Conservation (phyloP, 345 rosid species). For the Brassica incana region DNA sequence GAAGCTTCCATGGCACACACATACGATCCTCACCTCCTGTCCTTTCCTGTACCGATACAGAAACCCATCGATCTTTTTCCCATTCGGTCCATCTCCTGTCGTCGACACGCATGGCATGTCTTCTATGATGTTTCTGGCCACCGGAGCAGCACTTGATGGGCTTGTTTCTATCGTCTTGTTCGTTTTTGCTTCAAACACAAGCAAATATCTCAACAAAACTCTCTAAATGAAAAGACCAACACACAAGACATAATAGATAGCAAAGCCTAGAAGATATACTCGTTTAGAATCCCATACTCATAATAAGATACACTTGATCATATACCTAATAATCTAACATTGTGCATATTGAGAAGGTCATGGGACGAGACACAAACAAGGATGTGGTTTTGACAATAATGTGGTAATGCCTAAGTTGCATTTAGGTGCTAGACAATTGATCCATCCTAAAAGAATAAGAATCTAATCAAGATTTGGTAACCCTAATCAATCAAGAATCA, state of each 20-base stretch:
- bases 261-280: not conserved
- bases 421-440: not conserved
- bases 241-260: not conserved
- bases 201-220: not conserved
- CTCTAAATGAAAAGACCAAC: not conserved
- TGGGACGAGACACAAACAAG: not conserved
- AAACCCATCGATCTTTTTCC: conserved; percentile 78
- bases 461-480: not conserved
- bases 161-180: conserved; percentile 50
- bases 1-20: conserved; percentile 88
- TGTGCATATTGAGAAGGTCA: not conserved
- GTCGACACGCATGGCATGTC: conserved; percentile 93
- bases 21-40: conserved; percentile 76
- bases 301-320: not conserved
- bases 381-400: not conserved
- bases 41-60: conserved; percentile 75
- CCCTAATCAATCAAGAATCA: conserved; percentile 1
- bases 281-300: not conserved
- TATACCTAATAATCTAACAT: not conserved
- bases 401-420: not conserved
- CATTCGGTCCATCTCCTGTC: conserved; percentile 70
- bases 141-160: conserved; percentile 39
- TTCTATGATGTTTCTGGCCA: conserved; percentile 47
- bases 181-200: conserved; percentile 44
- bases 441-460: not conserved